Evolutionary conservation across 2,329 filamentous ascomycete genomes (phyloP).

Genomic region (Nemania sp.): DNA sequence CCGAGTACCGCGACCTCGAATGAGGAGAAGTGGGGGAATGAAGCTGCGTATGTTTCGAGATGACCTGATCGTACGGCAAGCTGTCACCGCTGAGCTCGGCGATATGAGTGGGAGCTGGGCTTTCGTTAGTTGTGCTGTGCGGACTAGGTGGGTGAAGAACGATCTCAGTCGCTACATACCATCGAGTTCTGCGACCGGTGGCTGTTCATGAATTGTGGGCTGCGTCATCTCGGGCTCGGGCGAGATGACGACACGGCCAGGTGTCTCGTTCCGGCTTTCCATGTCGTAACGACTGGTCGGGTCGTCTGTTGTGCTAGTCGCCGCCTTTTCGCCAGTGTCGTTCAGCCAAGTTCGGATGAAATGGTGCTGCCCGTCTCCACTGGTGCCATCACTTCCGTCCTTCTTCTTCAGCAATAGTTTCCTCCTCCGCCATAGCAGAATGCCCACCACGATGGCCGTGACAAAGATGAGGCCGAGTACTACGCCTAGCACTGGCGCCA

Average conservation of each 20-base stretch:
- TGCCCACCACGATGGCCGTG: slow-evolving; percentile 52
- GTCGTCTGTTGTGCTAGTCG: slow-evolving; percentile 52
- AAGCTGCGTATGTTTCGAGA: slow-evolving; percentile 42
- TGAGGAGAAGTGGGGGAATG: slow-evolving; percentile 22
- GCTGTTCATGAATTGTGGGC: slow-evolving; percentile 30
- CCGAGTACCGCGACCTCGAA: slow-evolving; percentile 27
- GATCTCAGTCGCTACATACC: slow-evolving; percentile 12
- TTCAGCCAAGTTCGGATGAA: slow-evolving; percentile 58
- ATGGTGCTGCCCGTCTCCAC: slow-evolving; percentile 52
- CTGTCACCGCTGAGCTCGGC: slow-evolving; percentile 10
- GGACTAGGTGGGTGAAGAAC: neutral
- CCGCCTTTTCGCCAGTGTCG: slow-evolving; percentile 46
- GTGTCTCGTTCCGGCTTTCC: slow-evolving; percentile 37
- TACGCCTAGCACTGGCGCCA: slow-evolving; percentile 64
- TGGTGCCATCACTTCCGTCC: slow-evolving; percentile 43
- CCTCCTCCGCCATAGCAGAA: slow-evolving; percentile 57
- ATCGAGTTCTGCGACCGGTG: slow-evolving; percentile 1
- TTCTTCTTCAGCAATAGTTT: slow-evolving; percentile 45
- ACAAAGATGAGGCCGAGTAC: slow-evolving; percentile 62
- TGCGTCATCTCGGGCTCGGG: slow-evolving; percentile 11
- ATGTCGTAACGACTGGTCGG: slow-evolving; percentile 44
- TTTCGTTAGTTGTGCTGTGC: slow-evolving; percentile 2
- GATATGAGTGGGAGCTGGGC: neutral
- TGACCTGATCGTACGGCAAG: slow-evolving; percentile 43
- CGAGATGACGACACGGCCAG: neutral